phyloP scores from a whole-genome alignment of 169 alveolate genomes.

The Eimeria brunetti region DNA sequence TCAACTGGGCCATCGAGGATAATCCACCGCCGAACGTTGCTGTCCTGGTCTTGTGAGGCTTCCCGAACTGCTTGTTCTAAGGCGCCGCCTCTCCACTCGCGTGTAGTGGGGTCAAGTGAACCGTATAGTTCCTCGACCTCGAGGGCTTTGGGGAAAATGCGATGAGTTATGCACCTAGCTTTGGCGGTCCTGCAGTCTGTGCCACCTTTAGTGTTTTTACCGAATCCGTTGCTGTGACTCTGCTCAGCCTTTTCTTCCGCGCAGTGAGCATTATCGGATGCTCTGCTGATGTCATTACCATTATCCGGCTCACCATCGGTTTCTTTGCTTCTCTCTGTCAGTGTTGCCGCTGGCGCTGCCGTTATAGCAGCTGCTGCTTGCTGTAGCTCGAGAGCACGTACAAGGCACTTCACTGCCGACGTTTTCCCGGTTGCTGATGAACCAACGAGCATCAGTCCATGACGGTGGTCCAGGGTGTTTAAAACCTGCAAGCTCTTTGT shows the following conservation, averaged over 20 bases:
- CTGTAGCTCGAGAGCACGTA: slow-evolving; percentile 83
- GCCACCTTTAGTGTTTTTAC: not conserved
- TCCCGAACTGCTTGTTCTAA: slow-evolving; percentile 90
- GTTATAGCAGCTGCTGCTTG: slow-evolving; percentile 22
- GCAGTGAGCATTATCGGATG: slow-evolving; percentile 84
- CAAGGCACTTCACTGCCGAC: slow-evolving; percentile 86
- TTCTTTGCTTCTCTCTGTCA: not conserved
- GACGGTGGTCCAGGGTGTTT: slow-evolving; percentile 95
- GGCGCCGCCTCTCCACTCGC: slow-evolving; percentile 95
- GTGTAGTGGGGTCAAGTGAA: slow-evolving; percentile 91
- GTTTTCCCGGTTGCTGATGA: slow-evolving; percentile 93
- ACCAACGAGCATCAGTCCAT: slow-evolving; percentile 96
- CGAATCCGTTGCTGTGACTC: not conserved
- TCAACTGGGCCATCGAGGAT: slow-evolving; percentile 98
- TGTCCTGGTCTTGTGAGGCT: slow-evolving; percentile 86
- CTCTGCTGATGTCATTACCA: slow-evolving; percentile 93
- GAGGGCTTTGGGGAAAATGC: slow-evolving; percentile 58
- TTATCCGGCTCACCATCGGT: slow-evolving; percentile 90
- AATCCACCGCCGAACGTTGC: slow-evolving; percentile 93
- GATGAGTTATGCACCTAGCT: slow-evolving; percentile 2
- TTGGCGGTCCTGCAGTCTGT: slow-evolving; percentile 17
- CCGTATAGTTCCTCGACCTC: slow-evolving; percentile 92
- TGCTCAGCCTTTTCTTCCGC: not conserved
- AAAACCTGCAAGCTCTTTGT: slow-evolving; percentile 86
- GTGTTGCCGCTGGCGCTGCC: not conserved